Percentiles rank a stretch among this genome's conserved stretches.
These are phyloP conservation scores for Hemerocallis citrina DNA, from an alignment of 106 monocot species.

Conservation along the genomic window DNA sequence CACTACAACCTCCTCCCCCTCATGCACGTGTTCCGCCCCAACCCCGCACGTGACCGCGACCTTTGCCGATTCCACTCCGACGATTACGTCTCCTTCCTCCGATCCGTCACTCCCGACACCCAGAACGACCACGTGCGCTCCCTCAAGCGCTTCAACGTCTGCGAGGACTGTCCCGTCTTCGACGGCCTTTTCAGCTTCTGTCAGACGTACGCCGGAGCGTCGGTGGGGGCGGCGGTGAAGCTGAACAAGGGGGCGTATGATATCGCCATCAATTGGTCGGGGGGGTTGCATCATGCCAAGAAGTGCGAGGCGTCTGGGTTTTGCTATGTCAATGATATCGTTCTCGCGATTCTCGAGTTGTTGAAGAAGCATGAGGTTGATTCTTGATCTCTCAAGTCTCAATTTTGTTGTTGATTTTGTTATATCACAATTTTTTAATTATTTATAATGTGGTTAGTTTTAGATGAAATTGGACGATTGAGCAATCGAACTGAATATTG, in stretches of 20 bases:
- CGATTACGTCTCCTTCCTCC: constrained; percentile 56
- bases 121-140: constrained; percentile 46
- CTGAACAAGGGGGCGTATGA: constrained; percentile 50
- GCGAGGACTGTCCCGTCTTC: constrained; percentile 72
- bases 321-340: constrained; percentile 72
- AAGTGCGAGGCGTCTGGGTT: constrained; percentile 74
- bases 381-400: no score
- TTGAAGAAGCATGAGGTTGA: constrained; percentile 60
- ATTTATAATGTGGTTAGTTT: no score
- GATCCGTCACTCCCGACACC: constrained; percentile 57
- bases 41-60: constrained; percentile 54
- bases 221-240: constrained; percentile 61
- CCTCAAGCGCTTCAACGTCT: constrained; percentile 63
- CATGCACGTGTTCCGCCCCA: constrained; percentile 39
- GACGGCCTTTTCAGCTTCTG: constrained; percentile 59
- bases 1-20: constrained; percentile 43
- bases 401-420: no score
- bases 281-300: constrained; percentile 68
- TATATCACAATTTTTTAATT: no score
- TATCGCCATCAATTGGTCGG: constrained; percentile 69
- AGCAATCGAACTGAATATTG: no score
- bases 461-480: no score
- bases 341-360: constrained; percentile 60
- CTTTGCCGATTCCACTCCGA: constrained; percentile 69
- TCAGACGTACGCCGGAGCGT: constrained; percentile 69